These are phyloP conservation scores for Eucalyptus tenuipes DNA, from an alignment of 345 rosid species.

Conservation along the genomic window DNA sequence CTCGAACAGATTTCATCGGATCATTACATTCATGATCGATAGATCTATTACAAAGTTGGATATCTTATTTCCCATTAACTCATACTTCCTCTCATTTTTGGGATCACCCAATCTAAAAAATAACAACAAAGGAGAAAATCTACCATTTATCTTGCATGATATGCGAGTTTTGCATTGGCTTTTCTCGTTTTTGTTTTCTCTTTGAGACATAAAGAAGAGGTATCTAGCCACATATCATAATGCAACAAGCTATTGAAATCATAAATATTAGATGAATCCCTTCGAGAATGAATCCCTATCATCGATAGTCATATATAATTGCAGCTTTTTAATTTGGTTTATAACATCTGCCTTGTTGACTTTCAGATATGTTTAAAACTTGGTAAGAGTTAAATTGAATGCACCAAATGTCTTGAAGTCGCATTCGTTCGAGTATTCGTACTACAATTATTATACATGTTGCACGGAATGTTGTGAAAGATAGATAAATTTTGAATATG, in stretches of 20 bases:
- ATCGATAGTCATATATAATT: too few relatives aligned
- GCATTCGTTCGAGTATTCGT: neutral
- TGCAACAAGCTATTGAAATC: neutral
- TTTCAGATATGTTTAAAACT: neutral
- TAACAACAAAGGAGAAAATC: neutral
- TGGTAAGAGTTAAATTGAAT: neutral
- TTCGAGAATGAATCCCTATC: neutral
- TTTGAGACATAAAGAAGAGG: neutral
- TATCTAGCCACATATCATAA: neutral
- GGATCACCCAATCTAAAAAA: neutral
- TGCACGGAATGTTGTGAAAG: neutral
- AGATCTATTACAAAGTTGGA: neutral
- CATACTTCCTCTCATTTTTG: neutral
- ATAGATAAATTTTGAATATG: too few relatives aligned
- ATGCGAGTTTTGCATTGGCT: neutral
- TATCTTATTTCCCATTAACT: neutral
- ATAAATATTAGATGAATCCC: neutral
- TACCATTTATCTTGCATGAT: neutral
- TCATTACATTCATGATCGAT: neutral
- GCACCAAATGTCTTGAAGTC: neutral
- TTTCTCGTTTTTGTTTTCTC: neutral
- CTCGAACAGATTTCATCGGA: rapidly evolving
- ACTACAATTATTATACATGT: neutral
- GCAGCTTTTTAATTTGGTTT: neutral
- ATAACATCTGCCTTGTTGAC: neutral